Percentiles rank a stretch among this genome's conserved stretches.
phyloP scores from a whole-genome alignment of 2,329 filamentous ascomycete species.

The Arthroderma uncinatum region DNA sequence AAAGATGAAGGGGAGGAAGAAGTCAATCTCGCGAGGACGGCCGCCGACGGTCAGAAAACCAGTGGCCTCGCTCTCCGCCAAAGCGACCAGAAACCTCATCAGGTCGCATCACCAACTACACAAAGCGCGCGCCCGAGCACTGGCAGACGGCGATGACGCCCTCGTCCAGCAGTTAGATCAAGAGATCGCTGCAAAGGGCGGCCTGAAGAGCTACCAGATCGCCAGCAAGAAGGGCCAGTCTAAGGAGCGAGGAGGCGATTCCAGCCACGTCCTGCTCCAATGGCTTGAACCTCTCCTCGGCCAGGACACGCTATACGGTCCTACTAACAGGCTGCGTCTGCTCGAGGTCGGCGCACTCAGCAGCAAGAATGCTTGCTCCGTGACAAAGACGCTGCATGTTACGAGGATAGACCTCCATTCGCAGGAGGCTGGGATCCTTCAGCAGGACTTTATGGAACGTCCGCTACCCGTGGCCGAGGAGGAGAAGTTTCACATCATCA shows the following conservation, averaged over 20 bases:
- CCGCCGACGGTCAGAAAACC: constrained; percentile 34
- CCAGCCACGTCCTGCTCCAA: constrained; percentile 47
- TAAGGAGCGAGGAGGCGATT: constrained; percentile 51
- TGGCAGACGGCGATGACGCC: constrained; percentile 35
- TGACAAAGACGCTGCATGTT: constrained; percentile 58
- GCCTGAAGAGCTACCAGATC: constrained; percentile 49
- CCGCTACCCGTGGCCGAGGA: constrained; percentile 50
- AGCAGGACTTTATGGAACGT: constrained; percentile 90
- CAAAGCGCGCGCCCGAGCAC: constrained; percentile 45
- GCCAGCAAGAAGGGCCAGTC: constrained; percentile 54
- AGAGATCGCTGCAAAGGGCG: constrained; percentile 47
- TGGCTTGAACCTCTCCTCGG: constrained; percentile 40
- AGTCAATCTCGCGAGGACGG: constrained; percentile 35
- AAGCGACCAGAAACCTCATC: constrained; percentile 48
- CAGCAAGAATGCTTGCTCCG: constrained; percentile 71
- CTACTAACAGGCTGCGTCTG: constrained; percentile 43
- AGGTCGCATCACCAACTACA: constrained; percentile 49
- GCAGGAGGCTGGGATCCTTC: constrained; percentile 61
- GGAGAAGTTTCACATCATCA: constrained; percentile 77
- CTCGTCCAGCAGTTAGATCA: constrained; percentile 35
- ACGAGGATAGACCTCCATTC: constrained; percentile 84
- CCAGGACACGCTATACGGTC: constrained; percentile 11
- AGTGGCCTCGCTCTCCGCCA: constrained; percentile 41
- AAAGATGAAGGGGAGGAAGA: constrained; percentile 14
- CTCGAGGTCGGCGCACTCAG: constrained; percentile 86